phyloP scores from a whole-genome alignment of 164 flowering plant species.

The Macadamia tetraphylla region DNA sequence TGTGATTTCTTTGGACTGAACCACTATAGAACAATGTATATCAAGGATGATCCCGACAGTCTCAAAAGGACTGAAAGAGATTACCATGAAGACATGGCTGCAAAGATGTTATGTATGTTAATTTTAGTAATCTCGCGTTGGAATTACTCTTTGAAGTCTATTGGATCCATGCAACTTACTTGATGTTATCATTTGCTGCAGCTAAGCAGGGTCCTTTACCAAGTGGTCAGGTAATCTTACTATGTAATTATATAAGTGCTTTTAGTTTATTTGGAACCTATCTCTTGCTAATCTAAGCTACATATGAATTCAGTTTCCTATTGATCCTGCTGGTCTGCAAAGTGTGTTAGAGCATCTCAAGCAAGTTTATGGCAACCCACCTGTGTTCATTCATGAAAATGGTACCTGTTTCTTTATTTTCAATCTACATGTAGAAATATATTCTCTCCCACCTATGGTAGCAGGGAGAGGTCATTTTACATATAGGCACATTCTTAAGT shows the following conservation, averaged over 20 bases:
- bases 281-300: background rate
- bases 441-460: too few species aligned
- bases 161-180: too few species aligned
- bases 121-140: too few species aligned
- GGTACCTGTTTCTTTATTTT: slow-evolving; percentile 13
- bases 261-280: too few species aligned
- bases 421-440: too few species aligned
- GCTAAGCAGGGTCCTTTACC: too few species aligned
- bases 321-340: slow-evolving; percentile 30
- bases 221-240: too few species aligned
- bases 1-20: slow-evolving; percentile 54
- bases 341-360: slow-evolving; percentile 41
- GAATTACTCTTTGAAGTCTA: too few species aligned
- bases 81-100: slow-evolving; percentile 29
- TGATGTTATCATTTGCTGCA: too few species aligned
- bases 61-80: slow-evolving; percentile 30
- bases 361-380: slow-evolving; percentile 59
- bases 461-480: too few species aligned
- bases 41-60: slow-evolving; percentile 30
- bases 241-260: too few species aligned
- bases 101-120: background rate
- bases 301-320: slow-evolving; percentile 8
- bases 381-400: slow-evolving; percentile 35
- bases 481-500: background rate
- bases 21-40: slow-evolving; percentile 24